A percentile compares a stretch with the other conserved stretches of the same genome.
phyloP scores from a whole-genome alignment of 306 rosid genomes.

The Argentina anserina region DNA sequence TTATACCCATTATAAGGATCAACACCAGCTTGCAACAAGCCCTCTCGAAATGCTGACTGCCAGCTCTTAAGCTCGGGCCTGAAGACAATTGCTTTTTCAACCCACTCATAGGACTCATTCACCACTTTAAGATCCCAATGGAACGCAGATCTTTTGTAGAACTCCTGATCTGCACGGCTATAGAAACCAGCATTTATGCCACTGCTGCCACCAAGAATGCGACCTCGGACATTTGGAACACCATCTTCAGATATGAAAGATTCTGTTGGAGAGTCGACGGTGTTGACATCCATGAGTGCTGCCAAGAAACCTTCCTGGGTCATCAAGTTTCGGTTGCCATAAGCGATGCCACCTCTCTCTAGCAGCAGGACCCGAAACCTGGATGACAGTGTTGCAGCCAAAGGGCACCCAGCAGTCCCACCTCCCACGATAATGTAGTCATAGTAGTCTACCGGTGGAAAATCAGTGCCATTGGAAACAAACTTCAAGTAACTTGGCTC shows the following conservation, averaged over 20 bases:
- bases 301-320: slow-evolving; percentile 83
- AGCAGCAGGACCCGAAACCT: slow-evolving; percentile 54
- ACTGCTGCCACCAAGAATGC: slow-evolving; percentile 93
- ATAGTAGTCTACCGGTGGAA: slow-evolving; percentile 68
- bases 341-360: slow-evolving; percentile 62
- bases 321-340: slow-evolving; percentile 47
- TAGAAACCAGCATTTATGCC: slow-evolving; percentile 93
- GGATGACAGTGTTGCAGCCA: slow-evolving; percentile 73
- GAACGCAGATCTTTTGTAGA: slow-evolving; percentile 38
- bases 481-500: slow-evolving; percentile 47
- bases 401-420: slow-evolving; percentile 90
- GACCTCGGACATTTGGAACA: slow-evolving; percentile 80
- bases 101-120: slow-evolving; percentile 78
- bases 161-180: slow-evolving; percentile 66
- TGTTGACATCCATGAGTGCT: slow-evolving; percentile 36
- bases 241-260: slow-evolving; percentile 81
- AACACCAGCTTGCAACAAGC: slow-evolving; percentile 68
- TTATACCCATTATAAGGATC: slow-evolving; percentile 76
- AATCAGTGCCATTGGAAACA: slow-evolving; percentile 58
- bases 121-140: slow-evolving; percentile 54
- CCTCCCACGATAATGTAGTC: slow-evolving; percentile 89
- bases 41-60: slow-evolving; percentile 83
- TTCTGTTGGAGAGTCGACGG: slow-evolving; percentile 56
- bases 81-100: slow-evolving; percentile 68
- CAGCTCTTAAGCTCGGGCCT: slow-evolving; percentile 55